Base-by-base conservation (phyloP, 345 rosid species). In the Gossypium ekmanianum region DNA sequence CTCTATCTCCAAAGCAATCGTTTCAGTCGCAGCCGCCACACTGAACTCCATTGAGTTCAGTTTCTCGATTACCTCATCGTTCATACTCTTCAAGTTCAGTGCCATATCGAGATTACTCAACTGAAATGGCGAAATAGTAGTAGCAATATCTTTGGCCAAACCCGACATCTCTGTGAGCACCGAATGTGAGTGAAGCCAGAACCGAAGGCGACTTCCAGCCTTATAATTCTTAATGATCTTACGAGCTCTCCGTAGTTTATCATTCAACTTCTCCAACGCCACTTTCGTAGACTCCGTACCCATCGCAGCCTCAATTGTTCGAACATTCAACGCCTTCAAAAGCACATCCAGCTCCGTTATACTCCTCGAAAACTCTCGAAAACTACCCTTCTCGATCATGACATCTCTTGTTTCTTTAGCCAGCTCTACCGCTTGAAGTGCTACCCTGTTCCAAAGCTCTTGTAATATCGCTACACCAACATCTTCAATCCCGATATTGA, bases 61-160 rank as follows among this genome's bases (percentile, higher is more conserved):
- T 47, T 68, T 54, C 55, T 76, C 20, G 17, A 83, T 48, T 34
- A 85, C 69, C 74, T 62, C 74, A 26, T 62, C 11, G 0, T 68
- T 72, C 85, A 74, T 83, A 58, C 68, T 63, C 79, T 83, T 83
- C 44, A 85, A 56, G 79, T 75, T 73, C 57, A 77, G 63, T 13
- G 84, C 63, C 26, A 81, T 73, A 65, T 81, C 81, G 58, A 87
- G 85, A 73, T 78, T 87, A 70, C 77, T 77, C 71, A 84, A 71
- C 78, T 81, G 84, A 75, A 85, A 78, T 2, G 84, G 83, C 39
- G 87, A 83, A 68, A 84, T 76, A 44, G 88, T 83, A 7, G 51
- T 56, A 17, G 90, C 88, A 7, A 87, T 85, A 81, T 81, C 84
- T 55, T 74, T 85, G 6, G 84, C 81, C 65, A 87, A 63, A 26